phyloP scores from a whole-genome alignment of 2,329 filamentous ascomycete species.

The Thielaviopsis cerberus region DNA sequence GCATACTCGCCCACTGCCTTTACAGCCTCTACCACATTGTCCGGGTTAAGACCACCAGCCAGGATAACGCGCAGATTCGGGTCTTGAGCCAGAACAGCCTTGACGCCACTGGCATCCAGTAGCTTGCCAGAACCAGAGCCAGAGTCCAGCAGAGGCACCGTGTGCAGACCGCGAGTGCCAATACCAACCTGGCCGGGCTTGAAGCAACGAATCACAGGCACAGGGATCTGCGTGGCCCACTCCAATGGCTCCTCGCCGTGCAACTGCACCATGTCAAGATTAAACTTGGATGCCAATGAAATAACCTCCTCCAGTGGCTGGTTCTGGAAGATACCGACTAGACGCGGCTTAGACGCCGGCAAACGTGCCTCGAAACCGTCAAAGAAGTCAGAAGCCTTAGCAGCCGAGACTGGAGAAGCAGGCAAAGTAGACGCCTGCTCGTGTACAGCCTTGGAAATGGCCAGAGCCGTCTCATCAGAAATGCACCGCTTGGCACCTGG shows the following conservation, averaged over 20 bases:
- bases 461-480: conserved; percentile 54
- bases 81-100: conserved; percentile 46
- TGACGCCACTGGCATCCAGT: conserved; percentile 54
- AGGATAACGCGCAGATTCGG: conserved; percentile 56
- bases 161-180: conserved; percentile 60
- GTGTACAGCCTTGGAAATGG: conserved; percentile 66
- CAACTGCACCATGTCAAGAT: conserved; percentile 76
- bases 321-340: conserved; percentile 89
- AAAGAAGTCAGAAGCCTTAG: conserved; percentile 50
- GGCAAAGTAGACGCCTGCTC: background rate
- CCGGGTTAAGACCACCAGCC: conserved; percentile 66
- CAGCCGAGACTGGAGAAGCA: conserved; percentile 17
- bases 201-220: conserved; percentile 79
- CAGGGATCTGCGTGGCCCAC: conserved; percentile 75
- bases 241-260: conserved; percentile 85
- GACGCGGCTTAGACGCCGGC: conserved; percentile 42
- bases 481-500: conserved; percentile 66
- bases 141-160: conserved; percentile 69
- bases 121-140: conserved; percentile 67
- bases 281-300: conserved; percentile 54
- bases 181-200: conserved; percentile 56
- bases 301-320: conserved; percentile 72
- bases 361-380: conserved; percentile 30
- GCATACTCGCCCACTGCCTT: conserved; percentile 37
- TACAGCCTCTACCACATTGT: conserved; percentile 56